Base-by-base conservation (phyloP, 2,329 filamentous ascomycete species). In the Fusarium metavorans region DNA sequence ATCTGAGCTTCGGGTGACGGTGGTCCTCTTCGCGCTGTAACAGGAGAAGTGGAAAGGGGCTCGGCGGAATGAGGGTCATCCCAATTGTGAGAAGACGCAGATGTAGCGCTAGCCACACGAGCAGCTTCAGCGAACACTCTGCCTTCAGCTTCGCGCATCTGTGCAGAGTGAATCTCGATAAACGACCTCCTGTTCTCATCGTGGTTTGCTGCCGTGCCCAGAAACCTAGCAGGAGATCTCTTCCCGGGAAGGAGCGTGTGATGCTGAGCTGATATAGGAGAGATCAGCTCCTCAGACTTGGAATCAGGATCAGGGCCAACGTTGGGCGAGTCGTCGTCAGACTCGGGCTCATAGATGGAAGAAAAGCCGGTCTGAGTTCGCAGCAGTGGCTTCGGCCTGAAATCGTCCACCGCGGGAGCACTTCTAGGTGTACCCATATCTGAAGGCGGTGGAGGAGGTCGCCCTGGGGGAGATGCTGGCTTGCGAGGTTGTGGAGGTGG, bases 71-170 rank as follows among this genome's bases (percentile, higher is more conserved):
- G 76, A 16, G 79, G 80, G 37, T 79, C 78, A 35, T 81, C 82
- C 81, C 82, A 81, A 11, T 81, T 77, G 18, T 80, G 78, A 11
- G 80, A 78, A 9, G 81, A 80, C 16, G 81, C 80, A 20, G 78
- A 80, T 14, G 78, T 79, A n/a, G 78, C 80, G 67, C 79, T 84
- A 70, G 79, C 81, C 54, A 76, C 80, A 41, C 76, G 81, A 63
- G 77, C 81, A 57, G 89, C 89, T 68, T 88, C 85, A 9, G 89
- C 86, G 71, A 92, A 87, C 9, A 89, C 90, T 76, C 85, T 85
- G 3, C 89, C 90, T 78, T 92, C 91, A 6, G 88, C 89, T 75
- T 88, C 83, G 41, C 89, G 87, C 87, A 92, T 91, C 77, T 92
- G 84, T 5, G 89, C 89, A 77, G 87, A 88, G 73, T 89, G 89